These are phyloP conservation scores for Phylloboletellus chloephorus DNA, from an alignment of 1,284 basidiomycete species.

Conservation along the genomic window DNA sequence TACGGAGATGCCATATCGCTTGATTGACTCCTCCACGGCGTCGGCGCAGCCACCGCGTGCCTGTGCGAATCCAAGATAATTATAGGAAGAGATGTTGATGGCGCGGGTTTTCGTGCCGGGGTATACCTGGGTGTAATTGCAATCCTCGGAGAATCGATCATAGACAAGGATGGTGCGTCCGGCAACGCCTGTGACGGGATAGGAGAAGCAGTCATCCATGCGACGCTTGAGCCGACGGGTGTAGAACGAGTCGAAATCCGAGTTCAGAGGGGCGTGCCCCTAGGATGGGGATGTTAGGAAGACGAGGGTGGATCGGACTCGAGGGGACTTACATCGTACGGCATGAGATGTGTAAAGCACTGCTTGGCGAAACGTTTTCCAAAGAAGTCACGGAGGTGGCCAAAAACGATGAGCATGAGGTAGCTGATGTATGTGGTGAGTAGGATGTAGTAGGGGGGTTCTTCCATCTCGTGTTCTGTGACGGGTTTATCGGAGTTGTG, in stretches of 20 bases:
- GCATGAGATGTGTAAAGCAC: slow-evolving; percentile 78
- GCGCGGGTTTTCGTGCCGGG: slow-evolving; percentile 83
- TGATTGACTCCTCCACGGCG: slow-evolving; percentile 79
- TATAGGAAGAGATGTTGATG: slow-evolving; percentile 97
- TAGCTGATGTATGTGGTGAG: slow-evolving; percentile 92
- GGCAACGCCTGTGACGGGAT: slow-evolving; percentile 92
- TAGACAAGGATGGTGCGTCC: slow-evolving; percentile 88
- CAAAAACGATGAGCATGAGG: slow-evolving; percentile 82
- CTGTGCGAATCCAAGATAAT: slow-evolving; percentile 98
- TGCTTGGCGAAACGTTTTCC: slow-evolving; percentile 79
- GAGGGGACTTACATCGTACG: slow-evolving; percentile 61
- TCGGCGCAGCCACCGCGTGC: slow-evolving; percentile 91
- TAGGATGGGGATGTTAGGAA: slow-evolving; percentile 30
- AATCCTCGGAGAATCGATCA: slow-evolving; percentile 82
- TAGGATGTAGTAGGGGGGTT: slow-evolving; percentile 87
- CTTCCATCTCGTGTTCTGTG: slow-evolving; percentile 55
- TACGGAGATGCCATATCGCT: slow-evolving; percentile 74
- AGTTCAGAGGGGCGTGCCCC: slow-evolving; percentile 96
- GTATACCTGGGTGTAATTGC: slow-evolving; percentile 74
- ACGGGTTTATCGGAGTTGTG: slow-evolving; percentile 51
- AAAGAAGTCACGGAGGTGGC: slow-evolving; percentile 92
- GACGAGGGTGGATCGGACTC: background rate
- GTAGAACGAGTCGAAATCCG: slow-evolving; percentile 99
- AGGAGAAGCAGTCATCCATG: slow-evolving; percentile 94
- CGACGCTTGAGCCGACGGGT: slow-evolving; percentile 91